Base-by-base conservation (phyloP, 2,329 filamentous ascomycete genomes). In the Fusarium algeriense region DNA sequence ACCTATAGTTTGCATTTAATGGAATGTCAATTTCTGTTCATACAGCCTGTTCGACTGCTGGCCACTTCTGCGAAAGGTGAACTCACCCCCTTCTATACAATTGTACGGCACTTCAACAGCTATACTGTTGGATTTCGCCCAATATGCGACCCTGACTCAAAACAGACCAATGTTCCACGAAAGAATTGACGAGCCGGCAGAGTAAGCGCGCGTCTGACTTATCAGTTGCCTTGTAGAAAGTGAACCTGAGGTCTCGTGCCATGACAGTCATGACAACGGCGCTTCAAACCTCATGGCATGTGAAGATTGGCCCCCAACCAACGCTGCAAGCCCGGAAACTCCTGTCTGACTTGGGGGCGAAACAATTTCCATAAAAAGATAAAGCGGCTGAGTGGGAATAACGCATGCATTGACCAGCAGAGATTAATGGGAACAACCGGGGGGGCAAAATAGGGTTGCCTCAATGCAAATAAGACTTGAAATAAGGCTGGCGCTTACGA, bases 401-500 rank as follows among this genome's bases (percentile, higher is more conserved):
- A 15, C 4, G 26, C 15, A 44, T 28, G 19, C 35, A 11, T 23
- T 28, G 15, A 30, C 15, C 7, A 6, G 15, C 12, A 2, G 26
- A 15, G 15, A 43, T 23, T 4, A 17, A 11, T 14, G 28, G 37
- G 50, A 54, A 54, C 15, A 44, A 23, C 10, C 6, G 19, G 50
- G 20, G 20, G 37, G 20, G 9, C n/a, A n/a, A 34, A 30, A 12
- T 32, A 30, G 12, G 17, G 15, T 26, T 28, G 41, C 20, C 10
- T 49, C 15, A 6, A 35, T 34, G 15, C n/a, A 34, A 10, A 13
- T 48, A n/a, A 40, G n/a, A 15, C 14, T 65, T 43, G 23, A 52
- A 60, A 67, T 26, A 54, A 67, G 48, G 43, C 64, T 67, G 48
- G 63, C 56, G 64, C 43, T 41, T 45, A 20, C 43, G 10, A 45